Conservation (phyloP, 2,329 filamentous ascomycete genomes). For the Knoxdaviesia capensis region DNA sequence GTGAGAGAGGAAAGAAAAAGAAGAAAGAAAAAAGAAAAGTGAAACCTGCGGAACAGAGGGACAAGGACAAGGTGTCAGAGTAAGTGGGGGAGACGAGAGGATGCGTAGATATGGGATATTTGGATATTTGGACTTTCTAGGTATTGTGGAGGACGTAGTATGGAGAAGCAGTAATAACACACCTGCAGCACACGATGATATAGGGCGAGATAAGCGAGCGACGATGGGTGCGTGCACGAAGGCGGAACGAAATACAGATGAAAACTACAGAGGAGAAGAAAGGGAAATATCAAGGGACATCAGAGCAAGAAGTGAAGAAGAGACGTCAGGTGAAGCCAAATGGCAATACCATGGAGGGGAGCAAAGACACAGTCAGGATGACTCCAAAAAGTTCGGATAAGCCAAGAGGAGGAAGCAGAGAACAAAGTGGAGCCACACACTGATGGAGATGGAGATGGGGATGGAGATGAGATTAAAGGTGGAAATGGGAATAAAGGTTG, state of each 20-base stretch:
- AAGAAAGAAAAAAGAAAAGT: slow-evolving; percentile 1
- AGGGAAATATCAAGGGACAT: background rate
- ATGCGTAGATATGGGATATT: background rate
- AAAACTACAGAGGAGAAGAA: background rate
- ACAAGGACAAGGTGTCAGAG: background rate
- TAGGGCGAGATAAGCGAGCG: background rate
- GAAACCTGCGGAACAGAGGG: no score
- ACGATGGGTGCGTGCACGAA: background rate
- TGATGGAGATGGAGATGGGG: no score
- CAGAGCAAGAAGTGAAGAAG: background rate
- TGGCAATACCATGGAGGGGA: no score
- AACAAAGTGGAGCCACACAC: background rate
- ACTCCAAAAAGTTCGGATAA: background rate
- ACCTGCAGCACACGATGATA: background rate
- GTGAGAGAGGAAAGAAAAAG: background rate
- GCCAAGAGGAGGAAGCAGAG: background rate
- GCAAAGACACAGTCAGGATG: background rate
- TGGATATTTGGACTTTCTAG: background rate
- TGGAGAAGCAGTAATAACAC: background rate
- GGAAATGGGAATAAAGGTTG: no score
- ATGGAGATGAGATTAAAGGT: no score
- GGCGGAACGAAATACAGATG: background rate
- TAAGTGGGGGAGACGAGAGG: background rate
- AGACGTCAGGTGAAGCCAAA: background rate
- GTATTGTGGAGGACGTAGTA: background rate